Evolutionary conservation across 495 filamentous ascomycete species (phyloP), one percentile per base, ranked within the genome.

Genomic region (Xylaria venustula): DNA sequence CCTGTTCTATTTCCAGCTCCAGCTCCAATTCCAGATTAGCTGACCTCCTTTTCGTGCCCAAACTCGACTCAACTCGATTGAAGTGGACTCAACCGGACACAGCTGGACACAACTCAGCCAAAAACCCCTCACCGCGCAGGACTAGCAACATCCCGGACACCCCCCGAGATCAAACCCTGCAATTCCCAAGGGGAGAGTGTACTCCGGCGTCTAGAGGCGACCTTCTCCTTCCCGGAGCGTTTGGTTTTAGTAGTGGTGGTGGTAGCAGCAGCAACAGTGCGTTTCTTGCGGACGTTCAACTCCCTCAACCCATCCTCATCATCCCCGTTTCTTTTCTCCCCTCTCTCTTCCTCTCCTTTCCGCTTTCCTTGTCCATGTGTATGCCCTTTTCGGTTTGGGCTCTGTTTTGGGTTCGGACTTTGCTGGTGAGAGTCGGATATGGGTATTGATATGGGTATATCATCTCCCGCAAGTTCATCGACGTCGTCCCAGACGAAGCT

Each of bases 111-210:
- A 34, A 5, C 30, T 11, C 30, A 34, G 11, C 30, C 30, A 34
- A 34, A 5, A 11, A 34, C 3, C 9, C 17, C 22, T 63, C 34
- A 54, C 48, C 61, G 37, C 48, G 15, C 40, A 7, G 54, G 48
- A 34, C 61, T 55, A 14, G 41, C 42, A 23, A 34, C 42, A 0
- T 22, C 61, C 19, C 54, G 60, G 19, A 66, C 58, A 30, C 52
- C 61, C 1, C 77, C 77, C 8, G 72, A 54, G 12, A 88, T 83
- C 64, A 88, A 71, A 46, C 85, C 84, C 54, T 88, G 85, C 47
- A 91, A 65, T 64, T 92, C 89, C 75, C 87, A 86, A n/a, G 82
- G 85, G 22, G 85, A 88, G 0, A 92, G 75, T 7, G 89, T 91
- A 59, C 88, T 91, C 44, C 88, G 74, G 65, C 89, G 75, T 52